Evolutionary conservation across 2,329 filamentous ascomycete species (phyloP).

Genomic region (Aspergillus eucalypticola): DNA sequence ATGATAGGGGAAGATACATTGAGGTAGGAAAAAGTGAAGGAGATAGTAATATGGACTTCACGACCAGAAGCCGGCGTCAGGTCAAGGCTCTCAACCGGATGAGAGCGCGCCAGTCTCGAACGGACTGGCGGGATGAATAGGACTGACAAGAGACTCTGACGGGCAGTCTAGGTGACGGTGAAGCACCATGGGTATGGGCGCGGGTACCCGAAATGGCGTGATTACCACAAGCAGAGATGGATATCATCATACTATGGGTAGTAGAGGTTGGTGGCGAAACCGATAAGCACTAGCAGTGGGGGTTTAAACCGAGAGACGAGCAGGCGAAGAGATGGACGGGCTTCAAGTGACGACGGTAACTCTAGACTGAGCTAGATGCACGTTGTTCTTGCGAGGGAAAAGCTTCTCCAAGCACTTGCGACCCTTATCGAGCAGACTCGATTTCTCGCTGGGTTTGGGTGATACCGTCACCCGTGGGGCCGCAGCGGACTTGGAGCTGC

Average conservation of each 20-base stretch:
- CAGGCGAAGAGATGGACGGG: neutral
- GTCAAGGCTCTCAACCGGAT: slow-evolving; percentile 1
- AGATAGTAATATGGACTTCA: neutral
- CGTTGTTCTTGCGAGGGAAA: slow-evolving; percentile 1
- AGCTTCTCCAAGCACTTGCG: slow-evolving; percentile 10
- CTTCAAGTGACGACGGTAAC: slow-evolving; percentile 3
- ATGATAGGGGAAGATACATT: neutral
- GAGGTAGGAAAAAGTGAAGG: neutral
- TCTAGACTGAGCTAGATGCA: slow-evolving; percentile 4
- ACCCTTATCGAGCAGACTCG: slow-evolving; percentile 7
- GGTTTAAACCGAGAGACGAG: neutral
- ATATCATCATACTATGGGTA: neutral
- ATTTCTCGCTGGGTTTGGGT: neutral
- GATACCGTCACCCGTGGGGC: slow-evolving; percentile 1
- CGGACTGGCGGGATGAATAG: neutral
- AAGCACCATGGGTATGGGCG: neutral
- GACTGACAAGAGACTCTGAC: neutral
- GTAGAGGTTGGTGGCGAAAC: neutral
- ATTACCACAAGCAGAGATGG: neutral
- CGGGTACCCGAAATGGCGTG: neutral
- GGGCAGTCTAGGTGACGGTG: neutral
- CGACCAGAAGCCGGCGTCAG: neutral
- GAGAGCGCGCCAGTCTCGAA: slow-evolving; percentile 2
- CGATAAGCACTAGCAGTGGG: neutral
- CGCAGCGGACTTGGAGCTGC: neutral